Evolutionary conservation across 345 rosid species (phyloP), one percentile per base, ranked within the genome.

Genomic region (Lepidium aucheri): DNA sequence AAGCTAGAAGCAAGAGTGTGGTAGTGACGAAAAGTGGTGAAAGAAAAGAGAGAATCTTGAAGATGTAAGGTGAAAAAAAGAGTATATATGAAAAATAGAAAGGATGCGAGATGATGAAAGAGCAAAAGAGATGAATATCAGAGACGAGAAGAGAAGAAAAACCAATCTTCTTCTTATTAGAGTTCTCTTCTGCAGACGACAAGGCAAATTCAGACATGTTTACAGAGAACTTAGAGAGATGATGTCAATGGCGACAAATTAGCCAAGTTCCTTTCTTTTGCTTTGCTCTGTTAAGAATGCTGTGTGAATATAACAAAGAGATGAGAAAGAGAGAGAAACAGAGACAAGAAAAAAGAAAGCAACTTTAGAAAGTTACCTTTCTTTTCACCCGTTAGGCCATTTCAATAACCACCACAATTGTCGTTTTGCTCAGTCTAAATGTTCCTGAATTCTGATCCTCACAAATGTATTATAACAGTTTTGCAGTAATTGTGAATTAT

Each of bases 1-100:
- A 78, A 10, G 87, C 76, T 0, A 88, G 83, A 73, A 93, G 85
- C 36, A 88, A 53, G 52, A 93, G 90, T 40, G 86, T 74, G 15
- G 98, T 86, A 44, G 97, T 88, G 58, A 84, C 34, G 61, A 93
- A 81, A 52, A 93, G 94, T 52, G 98, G 98, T 38, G 92, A 88
- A 14, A 93, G 90, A 43, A 85, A 90, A 60, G 96, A 83, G 26
- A 86, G 78, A 47, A 90, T 74, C 81, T 84, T 90, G 83, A 88
- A 35, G 50, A 90, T 69, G 80, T 84, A 86, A 15, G 91, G 94
- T 1, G 81, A 83, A 80, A 89, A 80, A 81, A 84, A 80, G 70
- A 85, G 61, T 28, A 78, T 28, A 78, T 86, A 78, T 43, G 78
- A 81, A 58, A 83, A 34, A 69, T 80, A 74, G 4, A 84, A 79